Base-by-base conservation (phyloP, 2,329 filamentous ascomycete species). In the Hypomyces rosellus region DNA sequence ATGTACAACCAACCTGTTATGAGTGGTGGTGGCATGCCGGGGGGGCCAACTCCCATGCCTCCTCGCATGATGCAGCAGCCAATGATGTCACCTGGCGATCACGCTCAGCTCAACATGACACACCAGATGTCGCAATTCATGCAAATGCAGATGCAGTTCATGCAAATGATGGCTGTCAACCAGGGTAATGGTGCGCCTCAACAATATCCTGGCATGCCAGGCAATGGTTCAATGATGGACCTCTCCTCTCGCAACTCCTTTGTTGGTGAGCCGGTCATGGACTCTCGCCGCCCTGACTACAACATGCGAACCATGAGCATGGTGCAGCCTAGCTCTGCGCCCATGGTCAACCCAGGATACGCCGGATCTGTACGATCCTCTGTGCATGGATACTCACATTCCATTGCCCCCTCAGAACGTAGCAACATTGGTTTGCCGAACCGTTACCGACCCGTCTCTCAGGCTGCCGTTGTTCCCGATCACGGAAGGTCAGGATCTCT, bases 131-230 rank as follows among this genome's bases (percentile, higher is more conserved):
- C 81, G 50, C 85, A 89, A 61, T 90, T 92, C 70, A 90, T 92
- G 86, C 86, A 90, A 64, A 89, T 93, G 85, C 89, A 95, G 65
- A 91, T 95, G 86, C 88, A 95, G 64, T 90, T 90, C 69, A 92
- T 95, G 86, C 86, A 91, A 61, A 86, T 89, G 81, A 87, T 89
- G 78, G 75, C 76, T 1, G 58, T 63, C 45, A 72, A 71, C 54
- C 64, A 65, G 49, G 62, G 56, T 30, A 58, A 54, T 12, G 55
- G 56, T 40, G 54, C 48, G 12, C 48, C 53, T 14, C 54, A 51
- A 64, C 67, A 67, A 22, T 58, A 58, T 22, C 57, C 54, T 36
- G 51, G 52, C n/a, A 42, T 62, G 18, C 54, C 59, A 5, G 63
- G 59, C 8, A 69, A 66, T 18, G 68, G 69, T 33, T 74, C 75